Percentiles rank a stretch among this genome's conserved stretches.
Conservation (phyloP, 345 rosid species). For the Psidium friedrichsthalianum region DNA sequence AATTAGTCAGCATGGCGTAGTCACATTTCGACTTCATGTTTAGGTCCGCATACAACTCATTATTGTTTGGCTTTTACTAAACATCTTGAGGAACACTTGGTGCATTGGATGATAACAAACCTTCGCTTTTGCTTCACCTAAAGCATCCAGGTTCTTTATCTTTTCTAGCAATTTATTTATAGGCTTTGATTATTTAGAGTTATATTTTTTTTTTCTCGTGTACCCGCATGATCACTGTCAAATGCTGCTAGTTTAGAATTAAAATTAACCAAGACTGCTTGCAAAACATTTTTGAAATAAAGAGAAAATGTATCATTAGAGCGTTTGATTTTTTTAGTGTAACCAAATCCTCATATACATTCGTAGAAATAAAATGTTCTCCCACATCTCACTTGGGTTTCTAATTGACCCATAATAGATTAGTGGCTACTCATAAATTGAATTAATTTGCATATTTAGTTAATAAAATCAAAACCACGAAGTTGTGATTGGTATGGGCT, state of each 20-base stretch:
- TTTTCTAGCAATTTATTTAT: not conserved
- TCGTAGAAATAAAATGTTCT: too few relatives aligned
- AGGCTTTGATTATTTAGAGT: not conserved
- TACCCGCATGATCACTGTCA: not conserved
- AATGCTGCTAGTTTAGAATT: not conserved
- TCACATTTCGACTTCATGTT: not conserved
- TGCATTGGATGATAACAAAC: not conserved
- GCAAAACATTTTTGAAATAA: not conserved
- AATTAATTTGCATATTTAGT: not conserved
- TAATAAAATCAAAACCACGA: not conserved
- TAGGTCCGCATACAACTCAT: not conserved
- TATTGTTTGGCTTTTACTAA: not conserved
- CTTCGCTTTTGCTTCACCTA: not conserved
- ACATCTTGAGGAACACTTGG: not conserved
- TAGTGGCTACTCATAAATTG: not conserved
- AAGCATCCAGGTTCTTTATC: not conserved
- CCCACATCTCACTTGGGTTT: not conserved
- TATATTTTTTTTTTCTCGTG: not conserved
- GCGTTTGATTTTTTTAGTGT: not conserved
- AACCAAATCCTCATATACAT: too few relatives aligned
- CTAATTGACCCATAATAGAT: not conserved
- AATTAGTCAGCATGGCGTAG: not conserved
- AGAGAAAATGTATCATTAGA: not conserved
- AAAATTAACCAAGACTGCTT: not conserved
- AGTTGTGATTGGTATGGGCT: not conserved